These are phyloP conservation scores for Annulohypoxylon nitens DNA, from an alignment of 495 filamentous ascomycete genomes.

Conservation along the genomic window DNA sequence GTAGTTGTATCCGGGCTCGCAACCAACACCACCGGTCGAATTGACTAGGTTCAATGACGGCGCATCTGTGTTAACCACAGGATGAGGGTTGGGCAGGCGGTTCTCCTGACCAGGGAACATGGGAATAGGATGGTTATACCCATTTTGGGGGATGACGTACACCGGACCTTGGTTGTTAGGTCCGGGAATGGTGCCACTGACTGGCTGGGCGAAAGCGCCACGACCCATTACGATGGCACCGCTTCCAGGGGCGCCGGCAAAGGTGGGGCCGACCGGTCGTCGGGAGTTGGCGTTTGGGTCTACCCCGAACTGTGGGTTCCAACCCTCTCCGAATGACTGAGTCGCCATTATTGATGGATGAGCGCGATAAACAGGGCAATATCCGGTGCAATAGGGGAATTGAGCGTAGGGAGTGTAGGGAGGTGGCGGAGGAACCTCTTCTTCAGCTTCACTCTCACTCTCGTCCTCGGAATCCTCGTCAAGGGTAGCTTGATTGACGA, in stretches of 20 bases:
- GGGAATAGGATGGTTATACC: constrained; percentile 35
- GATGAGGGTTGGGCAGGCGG: constrained; percentile 53
- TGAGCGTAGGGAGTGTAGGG: neutral
- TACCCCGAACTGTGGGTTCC: constrained; percentile 37
- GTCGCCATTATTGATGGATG: constrained; percentile 27
- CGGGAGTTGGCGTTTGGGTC: constrained; percentile 21
- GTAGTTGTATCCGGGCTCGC: constrained; percentile 66
- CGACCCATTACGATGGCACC: constrained; percentile 2
- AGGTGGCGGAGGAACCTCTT: neutral
- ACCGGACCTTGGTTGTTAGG: constrained; percentile 27
- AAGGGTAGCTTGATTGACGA: neutral
- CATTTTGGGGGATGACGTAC: constrained; percentile 40
- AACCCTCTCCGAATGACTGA: constrained; percentile 33
- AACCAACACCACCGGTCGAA: constrained; percentile 66
- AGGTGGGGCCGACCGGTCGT: neutral
- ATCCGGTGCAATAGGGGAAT: neutral
- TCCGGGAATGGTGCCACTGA: constrained; percentile 22
- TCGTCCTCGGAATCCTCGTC: neutral
- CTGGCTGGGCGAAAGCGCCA: neutral
- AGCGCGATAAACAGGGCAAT: neutral
- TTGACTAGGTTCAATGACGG: constrained; percentile 68
- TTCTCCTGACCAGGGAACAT: constrained; percentile 38
- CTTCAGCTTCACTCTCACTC: neutral
- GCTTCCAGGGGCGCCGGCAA: constrained; percentile 1
- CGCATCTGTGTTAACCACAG: constrained; percentile 61